Base-by-base conservation (phyloP, 192 early-diverging fungal genomes). In the Spizellomyces sp. region DNA sequence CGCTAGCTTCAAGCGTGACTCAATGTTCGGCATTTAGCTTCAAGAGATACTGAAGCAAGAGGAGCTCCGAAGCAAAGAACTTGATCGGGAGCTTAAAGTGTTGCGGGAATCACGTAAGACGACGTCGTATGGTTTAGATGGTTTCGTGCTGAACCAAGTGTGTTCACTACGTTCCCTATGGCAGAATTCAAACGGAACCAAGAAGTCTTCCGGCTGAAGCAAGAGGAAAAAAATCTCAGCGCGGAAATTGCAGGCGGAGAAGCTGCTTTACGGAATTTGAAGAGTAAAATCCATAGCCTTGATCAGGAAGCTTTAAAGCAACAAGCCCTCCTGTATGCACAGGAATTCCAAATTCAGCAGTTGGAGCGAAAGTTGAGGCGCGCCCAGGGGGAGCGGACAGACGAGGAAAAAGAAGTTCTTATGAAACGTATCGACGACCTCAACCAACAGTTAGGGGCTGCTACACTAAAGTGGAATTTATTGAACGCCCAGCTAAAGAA, bases 331-430 rank as follows among this genome's bases (percentile, higher is more conserved):
- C 65, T 88, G 8, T 88, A 88, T 60, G 77, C 82, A 8, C 81
- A 83, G 62, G 87, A 88, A 61, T 88, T 83, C 69, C 77, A 85
- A 57, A 83, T 88, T 64, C 87, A 88, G 75, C 87, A 88, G 70
- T 58, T 88, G 48, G 85, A 88, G 72, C 74, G 87, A 27, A 88
- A 88, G 69, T 71, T 88, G 22, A 73, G 85, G 36, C 75, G 87
- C 1, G 78, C 82, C 2, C 83, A 85, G 71, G 86, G 86, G 14
- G 87, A 88, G 45, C 73, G 87, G 8, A 87, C 87, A 9, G 87
- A 88, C 69, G 87, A 88, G 72, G 87, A 88, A 58, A 87, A 88
- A 46, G 83, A 84, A 45, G 70, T 76, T 41, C 78, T 84, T 8
- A 48, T 79, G 54, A 75, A 80, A 46, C 61, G 74, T 19, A 88